Evolutionary conservation across 2,329 filamentous ascomycete genomes (phyloP), one percentile per base, ranked within the genome.

Genomic region (Arthrobotrys musiformis): DNA sequence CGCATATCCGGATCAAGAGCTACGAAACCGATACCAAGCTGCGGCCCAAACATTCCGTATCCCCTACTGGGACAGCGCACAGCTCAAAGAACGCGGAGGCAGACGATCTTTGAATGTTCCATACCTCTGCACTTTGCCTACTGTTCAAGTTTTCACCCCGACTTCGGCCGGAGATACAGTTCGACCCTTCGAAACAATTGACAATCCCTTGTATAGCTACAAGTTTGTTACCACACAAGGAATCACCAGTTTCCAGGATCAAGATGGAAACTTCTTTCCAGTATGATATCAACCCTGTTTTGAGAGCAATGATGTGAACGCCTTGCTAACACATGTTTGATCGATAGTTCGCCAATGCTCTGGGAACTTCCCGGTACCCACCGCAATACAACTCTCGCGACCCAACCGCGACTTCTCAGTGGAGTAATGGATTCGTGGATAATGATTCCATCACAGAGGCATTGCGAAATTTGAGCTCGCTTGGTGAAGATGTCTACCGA

Each of bases 181-280:
- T 19, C 17, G 17, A 24, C 54, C 54, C 1, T 58, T 58, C 19
- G 81, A 84, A 28, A 82, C 81, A 4, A 83, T 88, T 30, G 81
- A 82, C 42, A 90, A 89, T 80, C 88, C 88, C 2, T 82, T 90
- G 0, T 85, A 85, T 79, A 85, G 84, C 68, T 90, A 86, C 81
- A 82, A 79, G 1, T 89, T 88, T 82, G 86, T 86, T 9, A 44
- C 19, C 9, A 28, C 28, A 6, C 48, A 52, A n/a, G 72, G 72
- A 4, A 42, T 79, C 80, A 72, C 74, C 60, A 82, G 30, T 86
- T 85, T 70, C 84, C 85, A 28, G 79, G 81, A 15, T 81, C 82
- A 64, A 50, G 80, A 76, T 80, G 82, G 78, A 35, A 82, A 82
- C 35, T 82, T 82, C 4, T 69, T 48, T 6, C 78, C 84, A 7